These are phyloP conservation scores for Drechslerella dactyloides DNA, from an alignment of 2,329 filamentous ascomycete species.

Conservation along the genomic window DNA sequence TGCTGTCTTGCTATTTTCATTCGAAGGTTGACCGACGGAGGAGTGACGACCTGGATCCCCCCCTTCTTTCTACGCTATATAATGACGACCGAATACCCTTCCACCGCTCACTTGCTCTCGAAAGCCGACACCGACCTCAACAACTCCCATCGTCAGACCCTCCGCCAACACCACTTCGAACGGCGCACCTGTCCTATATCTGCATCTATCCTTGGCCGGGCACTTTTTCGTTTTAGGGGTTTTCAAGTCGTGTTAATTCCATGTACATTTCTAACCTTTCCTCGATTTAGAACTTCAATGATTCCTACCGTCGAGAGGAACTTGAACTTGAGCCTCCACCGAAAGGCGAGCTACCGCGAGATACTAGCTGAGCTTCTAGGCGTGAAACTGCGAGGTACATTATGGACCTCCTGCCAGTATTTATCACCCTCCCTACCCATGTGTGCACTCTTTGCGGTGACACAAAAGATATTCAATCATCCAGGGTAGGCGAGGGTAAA, in stretches of 20 bases:
- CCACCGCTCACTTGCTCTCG: background rate
- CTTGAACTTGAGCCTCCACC: conserved; percentile 7
- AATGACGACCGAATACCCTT: background rate
- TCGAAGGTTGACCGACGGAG: conserved; percentile 19
- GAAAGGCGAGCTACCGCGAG: conserved; percentile 1
- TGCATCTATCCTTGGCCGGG: conserved; percentile 34
- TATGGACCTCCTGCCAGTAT: conserved; percentile 32
- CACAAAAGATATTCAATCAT: conserved; percentile 15
- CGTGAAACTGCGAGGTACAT: conserved; percentile 20
- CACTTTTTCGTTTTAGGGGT: conserved; percentile 21
- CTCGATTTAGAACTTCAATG: conserved; percentile 26
- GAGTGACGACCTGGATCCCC: background rate
- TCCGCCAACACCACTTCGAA: conserved; percentile 10
- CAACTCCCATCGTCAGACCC: conserved; percentile 4
- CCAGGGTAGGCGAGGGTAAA: conserved; percentile 52
- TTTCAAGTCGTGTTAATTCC: conserved; percentile 48
- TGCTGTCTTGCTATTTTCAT: conserved; percentile 25
- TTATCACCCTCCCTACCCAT: conserved; percentile 52
- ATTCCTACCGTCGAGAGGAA: conserved; percentile 28
- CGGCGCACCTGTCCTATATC: conserved; percentile 18
- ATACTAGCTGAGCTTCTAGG: conserved; percentile 9
- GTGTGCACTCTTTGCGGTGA: conserved; percentile 3
- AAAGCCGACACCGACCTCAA: background rate
- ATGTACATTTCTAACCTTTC: conserved; percentile 49
- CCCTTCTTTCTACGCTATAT: background rate